Evolutionary conservation across 2,329 filamentous ascomycete species (phyloP), one percentile per base, ranked within the genome.

Genomic region (Hypocreales sp.): DNA sequence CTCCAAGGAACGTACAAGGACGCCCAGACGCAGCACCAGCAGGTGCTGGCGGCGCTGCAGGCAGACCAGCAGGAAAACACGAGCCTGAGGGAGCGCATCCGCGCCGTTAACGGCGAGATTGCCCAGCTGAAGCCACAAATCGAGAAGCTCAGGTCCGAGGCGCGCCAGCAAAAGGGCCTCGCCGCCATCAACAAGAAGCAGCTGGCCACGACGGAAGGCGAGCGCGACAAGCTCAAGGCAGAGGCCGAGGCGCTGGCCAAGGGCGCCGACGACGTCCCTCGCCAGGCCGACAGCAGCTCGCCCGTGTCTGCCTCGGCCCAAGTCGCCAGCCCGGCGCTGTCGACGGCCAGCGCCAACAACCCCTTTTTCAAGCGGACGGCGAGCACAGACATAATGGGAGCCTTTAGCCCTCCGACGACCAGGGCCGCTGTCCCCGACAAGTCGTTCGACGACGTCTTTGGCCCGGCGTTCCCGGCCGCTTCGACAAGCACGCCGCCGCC

Each of bases 131-230:
- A 84, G 51, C 84, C 86, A 18, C 77, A 87, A 39, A 72, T 98
- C 28, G 90, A 98, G 50, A 95, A 94, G 60, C 66, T 92, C 41
- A 84, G 80, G 49, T 82, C 79, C 9, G 84, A 94, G 41, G 84
- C 84, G 15, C 75, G 90, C 22, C 90, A 95, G 51, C 86, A 95
- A 47, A 95, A 92, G 58, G 90, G 90, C 12, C 64, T 95, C 38
- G 87, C 92, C 17, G 86, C 90, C 23, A 98, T 98, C 57, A 94
- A 94, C 58, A 95, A 92, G 64, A 98, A 98, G 59, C 90, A 98
- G 55, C 61, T 95, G 33, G 72, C 78, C 20, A 94, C 86, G 1
- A 82, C 79, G 31, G 90, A 98, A 51, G 71, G 70, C 25, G 87
- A 95, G 50, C 72, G 81, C 18, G 87, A 95, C 34, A 87, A 82